Conservation (phyloP, 1,284 basidiomycete genomes). For the Tilletia walkeri region DNA sequence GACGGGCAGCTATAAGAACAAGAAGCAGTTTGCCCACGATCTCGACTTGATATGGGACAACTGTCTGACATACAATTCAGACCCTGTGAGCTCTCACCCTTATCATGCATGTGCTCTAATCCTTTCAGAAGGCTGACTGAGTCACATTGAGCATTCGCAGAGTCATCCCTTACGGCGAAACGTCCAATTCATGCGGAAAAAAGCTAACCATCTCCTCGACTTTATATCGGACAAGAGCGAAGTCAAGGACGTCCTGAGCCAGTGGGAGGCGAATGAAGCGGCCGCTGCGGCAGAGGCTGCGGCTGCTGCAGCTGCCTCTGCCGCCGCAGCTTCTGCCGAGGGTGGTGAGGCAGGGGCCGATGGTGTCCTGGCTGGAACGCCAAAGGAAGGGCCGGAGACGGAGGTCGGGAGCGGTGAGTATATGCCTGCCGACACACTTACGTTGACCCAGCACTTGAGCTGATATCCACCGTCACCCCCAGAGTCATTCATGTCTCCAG, state of each 20-base stretch:
- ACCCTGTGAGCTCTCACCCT: conserved; percentile 66
- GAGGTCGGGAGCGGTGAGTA: background rate
- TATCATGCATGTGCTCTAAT: conserved; percentile 60
- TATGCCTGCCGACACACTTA: background rate
- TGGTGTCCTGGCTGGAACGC: background rate
- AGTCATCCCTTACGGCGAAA: conserved; percentile 49
- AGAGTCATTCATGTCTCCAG: background rate
- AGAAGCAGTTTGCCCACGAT: conserved; percentile 88
- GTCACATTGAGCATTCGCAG: conserved; percentile 10
- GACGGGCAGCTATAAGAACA: conserved; percentile 80
- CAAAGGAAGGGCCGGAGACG: background rate
- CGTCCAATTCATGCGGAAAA: conserved; percentile 50
- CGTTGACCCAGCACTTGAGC: background rate
- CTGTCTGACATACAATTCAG: conserved; percentile 86
- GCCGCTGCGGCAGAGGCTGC: conserved; percentile 1
- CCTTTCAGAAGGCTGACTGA: conserved; percentile 7
- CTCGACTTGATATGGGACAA: conserved; percentile 96
- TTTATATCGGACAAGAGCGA: conserved; percentile 86
- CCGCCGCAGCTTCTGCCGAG: background rate
- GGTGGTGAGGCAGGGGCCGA: background rate
- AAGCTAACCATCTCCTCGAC: conserved; percentile 66
- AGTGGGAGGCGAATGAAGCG: conserved; percentile 36
- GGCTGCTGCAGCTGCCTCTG: conserved; percentile 1
- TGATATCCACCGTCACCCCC: background rate
- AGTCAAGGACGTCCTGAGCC: conserved; percentile 44